Evolutionary conservation across 108 stramenopile genomes (phyloP).

Genomic region (Cylindrotheca closterium): DNA sequence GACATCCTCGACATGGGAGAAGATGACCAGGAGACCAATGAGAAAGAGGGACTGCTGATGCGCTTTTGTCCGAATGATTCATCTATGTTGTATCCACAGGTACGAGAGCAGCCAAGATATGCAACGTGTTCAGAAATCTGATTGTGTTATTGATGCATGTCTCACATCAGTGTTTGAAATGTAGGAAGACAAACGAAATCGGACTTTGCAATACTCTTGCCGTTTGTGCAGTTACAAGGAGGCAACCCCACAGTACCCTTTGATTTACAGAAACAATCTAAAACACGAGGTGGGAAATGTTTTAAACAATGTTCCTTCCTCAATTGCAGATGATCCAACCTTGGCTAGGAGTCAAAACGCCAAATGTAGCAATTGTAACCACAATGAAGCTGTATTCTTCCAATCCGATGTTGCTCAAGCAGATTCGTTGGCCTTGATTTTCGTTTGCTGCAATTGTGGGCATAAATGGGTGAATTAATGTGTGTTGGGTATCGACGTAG

Average conservation of each 20-base stretch:
- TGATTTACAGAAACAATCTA: conserved; percentile 79
- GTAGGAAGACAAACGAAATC: conserved; percentile 77
- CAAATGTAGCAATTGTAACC: conserved; percentile 81
- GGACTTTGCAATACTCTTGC: conserved; percentile 73
- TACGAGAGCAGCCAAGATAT: no score
- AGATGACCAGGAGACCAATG: conserved; percentile 33
- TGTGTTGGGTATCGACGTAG: no score
- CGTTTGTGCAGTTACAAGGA: conserved; percentile 85
- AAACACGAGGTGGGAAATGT: conserved; percentile 89
- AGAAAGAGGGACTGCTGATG: conserved; percentile 68
- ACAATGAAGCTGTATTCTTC: conserved; percentile 91
- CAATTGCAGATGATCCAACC: conserved; percentile 88
- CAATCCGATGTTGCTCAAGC: conserved; percentile 75
- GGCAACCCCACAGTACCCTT: conserved; percentile 53
- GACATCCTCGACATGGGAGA: conserved; percentile 57
- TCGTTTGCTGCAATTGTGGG: conserved; percentile 91
- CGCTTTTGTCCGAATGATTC: conserved; percentile 91
- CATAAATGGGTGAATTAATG: conserved; percentile 83
- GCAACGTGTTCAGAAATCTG: no score
- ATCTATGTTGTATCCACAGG: conserved; percentile 90
- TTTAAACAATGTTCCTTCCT: conserved; percentile 76
- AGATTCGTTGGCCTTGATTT: conserved; percentile 86
- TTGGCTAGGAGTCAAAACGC: conserved; percentile 80
- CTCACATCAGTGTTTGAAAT: no score
- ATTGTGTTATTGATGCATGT: no score